These are phyloP conservation scores for Arthrinium puccinioides DNA, from an alignment of 2,329 filamentous ascomycete genomes.

Conservation along the genomic window DNA sequence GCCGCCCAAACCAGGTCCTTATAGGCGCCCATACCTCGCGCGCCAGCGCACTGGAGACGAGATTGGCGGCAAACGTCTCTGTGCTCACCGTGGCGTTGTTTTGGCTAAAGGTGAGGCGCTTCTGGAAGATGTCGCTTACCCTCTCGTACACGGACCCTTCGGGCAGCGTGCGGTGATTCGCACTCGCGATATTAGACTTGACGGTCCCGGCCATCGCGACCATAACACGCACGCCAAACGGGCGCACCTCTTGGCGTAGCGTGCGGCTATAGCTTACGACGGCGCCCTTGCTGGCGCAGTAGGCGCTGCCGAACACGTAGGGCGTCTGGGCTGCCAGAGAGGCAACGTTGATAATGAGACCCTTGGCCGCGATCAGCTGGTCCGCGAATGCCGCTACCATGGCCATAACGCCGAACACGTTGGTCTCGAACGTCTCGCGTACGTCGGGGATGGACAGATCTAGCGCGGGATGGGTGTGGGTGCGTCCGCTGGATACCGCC, in stretches of 20 bases:
- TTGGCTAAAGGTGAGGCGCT: constrained; percentile 36
- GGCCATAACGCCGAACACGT: constrained; percentile 48
- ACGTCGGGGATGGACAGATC: constrained; percentile 43
- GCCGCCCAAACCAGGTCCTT: constrained; percentile 20
- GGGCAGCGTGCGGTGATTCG: constrained; percentile 30
- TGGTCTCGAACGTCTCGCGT: constrained; percentile 43
- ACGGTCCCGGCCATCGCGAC: constrained; percentile 44
- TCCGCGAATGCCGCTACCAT: constrained; percentile 39
- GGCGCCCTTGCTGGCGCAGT: constrained; percentile 50
- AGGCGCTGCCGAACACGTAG: constrained; percentile 46
- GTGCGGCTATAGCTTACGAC: constrained; percentile 45
- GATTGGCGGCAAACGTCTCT: constrained; percentile 31
- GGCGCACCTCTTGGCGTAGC: constrained; percentile 43
- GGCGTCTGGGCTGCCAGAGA: constrained; percentile 42
- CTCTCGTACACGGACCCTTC: constrained; percentile 35
- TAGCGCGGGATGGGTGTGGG: constrained; percentile 39
- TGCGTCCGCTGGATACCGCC: constrained; percentile 37
- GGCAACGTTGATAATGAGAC: constrained; percentile 46
- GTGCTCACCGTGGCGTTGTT: constrained; percentile 33
- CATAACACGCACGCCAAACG: constrained; percentile 45
- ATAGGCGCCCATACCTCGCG: constrained; percentile 26
- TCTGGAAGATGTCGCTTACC: constrained; percentile 33
- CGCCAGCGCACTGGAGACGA: constrained; percentile 37
- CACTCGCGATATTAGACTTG: constrained; percentile 33
- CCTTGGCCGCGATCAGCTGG: constrained; percentile 37